Base-by-base conservation (phyloP, 768 basidiomycete species). In the Pleurotus citrinopileatus region DNA sequence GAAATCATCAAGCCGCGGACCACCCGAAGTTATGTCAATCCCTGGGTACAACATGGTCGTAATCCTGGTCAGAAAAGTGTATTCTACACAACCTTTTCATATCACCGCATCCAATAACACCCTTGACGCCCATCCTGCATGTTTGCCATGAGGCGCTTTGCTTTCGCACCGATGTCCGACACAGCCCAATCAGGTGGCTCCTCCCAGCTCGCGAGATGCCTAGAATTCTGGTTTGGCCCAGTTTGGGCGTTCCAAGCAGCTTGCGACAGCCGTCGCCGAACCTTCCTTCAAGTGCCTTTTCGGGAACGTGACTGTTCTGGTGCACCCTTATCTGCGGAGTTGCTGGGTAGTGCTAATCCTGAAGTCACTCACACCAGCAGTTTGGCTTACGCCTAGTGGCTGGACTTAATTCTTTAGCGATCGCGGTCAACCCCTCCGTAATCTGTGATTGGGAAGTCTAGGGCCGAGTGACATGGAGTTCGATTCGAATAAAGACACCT, bases 401-500 rank as follows among this genome's bases (percentile, higher is more conserved):
- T 51, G 48, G 48, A 20, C 48, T 51, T 51, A 37, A 51, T 51
- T 15, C 34, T n/a, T 37, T 53, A 47, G 43, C 54, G 54, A 45
- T 53, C 57, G 61, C 63, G 61, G 61, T 60, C 64, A 59, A 45
- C 52, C 59, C 57, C 62, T 59, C 42, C 54, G 42, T 50, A 56
- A 61, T 56, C 59, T 62, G 62, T 69, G 67, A 63, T 63, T 57
- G 61, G 56, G 60, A 66, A 67, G 64, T 55, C 58, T 61, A 60
- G 65, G 59, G 54, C 65, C 68, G 64, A 59, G 67, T 65, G 62
- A 63, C 59, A 63, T 60, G 48, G 48, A 58, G 62, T 67, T 70
- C 62, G 64, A 68, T 72, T 68, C 60, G 68, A 69, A 63, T 63
- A 64, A 64, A 62, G 68, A 40, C 61, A 58, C 58, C 61, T 56